These are phyloP conservation scores for Firmiana major DNA, from an alignment of 345 rosid species.

Conservation along the genomic window DNA sequence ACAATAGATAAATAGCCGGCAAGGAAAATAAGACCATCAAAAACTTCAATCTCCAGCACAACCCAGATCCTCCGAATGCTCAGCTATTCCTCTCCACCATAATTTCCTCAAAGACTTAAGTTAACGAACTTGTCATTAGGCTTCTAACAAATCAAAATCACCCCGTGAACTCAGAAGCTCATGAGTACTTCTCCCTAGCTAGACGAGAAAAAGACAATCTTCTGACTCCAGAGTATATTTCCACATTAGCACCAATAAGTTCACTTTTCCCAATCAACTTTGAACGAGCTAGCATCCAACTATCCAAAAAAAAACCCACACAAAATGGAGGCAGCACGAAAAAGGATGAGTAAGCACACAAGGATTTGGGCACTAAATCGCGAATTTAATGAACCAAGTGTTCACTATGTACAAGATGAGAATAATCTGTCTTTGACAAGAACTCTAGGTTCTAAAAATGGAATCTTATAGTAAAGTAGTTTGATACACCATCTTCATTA, in stretches of 20 bases:
- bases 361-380: background rate
- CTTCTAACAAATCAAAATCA: background rate
- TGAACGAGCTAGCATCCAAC: background rate
- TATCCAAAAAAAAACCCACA: background rate
- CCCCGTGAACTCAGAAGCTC: background rate
- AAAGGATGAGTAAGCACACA: background rate
- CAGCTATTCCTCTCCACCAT: background rate
- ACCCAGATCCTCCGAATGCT: background rate
- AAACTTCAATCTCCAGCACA: background rate
- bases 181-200: background rate
- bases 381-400: background rate
- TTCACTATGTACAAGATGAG: background rate
- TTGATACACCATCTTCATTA: background rate
- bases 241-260: background rate
- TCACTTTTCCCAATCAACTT: background rate
- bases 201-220: background rate
- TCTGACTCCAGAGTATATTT: background rate
- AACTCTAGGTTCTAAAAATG: background rate
- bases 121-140: background rate
- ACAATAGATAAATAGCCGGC: background rate
- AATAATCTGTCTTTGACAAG: background rate
- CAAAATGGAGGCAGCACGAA: background rate
- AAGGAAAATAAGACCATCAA: background rate
- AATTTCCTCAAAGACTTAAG: background rate
- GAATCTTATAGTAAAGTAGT: background rate